Base-by-base conservation (phyloP, 768 basidiomycete species). In the Baorangia bicolor region DNA sequence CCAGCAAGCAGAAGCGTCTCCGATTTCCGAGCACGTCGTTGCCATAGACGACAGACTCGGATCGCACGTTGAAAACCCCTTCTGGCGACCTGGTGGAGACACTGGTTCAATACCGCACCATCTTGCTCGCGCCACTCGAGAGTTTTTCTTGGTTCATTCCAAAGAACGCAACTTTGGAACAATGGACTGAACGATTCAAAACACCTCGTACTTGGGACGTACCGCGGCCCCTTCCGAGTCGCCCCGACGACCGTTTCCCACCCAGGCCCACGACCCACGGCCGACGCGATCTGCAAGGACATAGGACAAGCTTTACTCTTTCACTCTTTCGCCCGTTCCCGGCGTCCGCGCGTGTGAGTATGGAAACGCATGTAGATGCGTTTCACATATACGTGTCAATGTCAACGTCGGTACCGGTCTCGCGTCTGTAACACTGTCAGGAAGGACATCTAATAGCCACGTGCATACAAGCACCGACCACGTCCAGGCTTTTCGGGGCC, bases 51-150 rank as follows among this genome's bases (percentile, higher is more conserved):
- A 40, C 33, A n/a, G 23, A 46, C 20, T 23, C 16, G 52, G 30
- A 53, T 53, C 51, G 50, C 59, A 34, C 58, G 40, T 31, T 33
- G n/a, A 37, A 16, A 14, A n/a, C 39, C 23, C 27, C 27, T 20
- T 30, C 30, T 30, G 25, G 53, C 18, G 23, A 33, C 30, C 43
- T 25, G 44, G 30, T 30, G 20, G 30, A 21, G n/a, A n/a, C n/a
- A n/a, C n/a, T n/a, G n/a, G n/a, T n/a, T n/a, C n/a, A n/a, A n/a
- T n/a, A n/a, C n/a, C n/a, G n/a, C n/a, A n/a, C n/a, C 39, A 49
- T 41, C 39, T 25, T 8, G 14, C 34, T 49, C n/a, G 33, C 10
- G 11, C 28, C 30, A n/a, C 8, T 21, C 20, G 12, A 31, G 16
- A 43, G n/a, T 43, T 9, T 27, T 6, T 28, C 7, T 4, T 28